These are phyloP conservation scores for Polyporus arcularius DNA, from an alignment of 768 basidiomycete genomes.

Conservation along the genomic window DNA sequence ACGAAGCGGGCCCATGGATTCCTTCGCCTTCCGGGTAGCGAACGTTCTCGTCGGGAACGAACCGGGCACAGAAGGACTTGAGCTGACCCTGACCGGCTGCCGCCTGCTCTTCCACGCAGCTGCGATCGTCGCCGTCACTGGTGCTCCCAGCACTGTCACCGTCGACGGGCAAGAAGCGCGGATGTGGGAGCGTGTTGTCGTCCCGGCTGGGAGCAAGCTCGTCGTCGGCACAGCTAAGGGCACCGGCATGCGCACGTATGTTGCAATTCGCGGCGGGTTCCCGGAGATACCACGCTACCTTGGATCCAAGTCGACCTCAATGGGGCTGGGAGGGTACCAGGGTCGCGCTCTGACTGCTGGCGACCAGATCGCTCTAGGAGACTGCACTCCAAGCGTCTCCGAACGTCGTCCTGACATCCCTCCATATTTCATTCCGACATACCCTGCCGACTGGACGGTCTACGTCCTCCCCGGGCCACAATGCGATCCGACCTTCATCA, in stretches of 20 bases:
- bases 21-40: constrained; percentile 52
- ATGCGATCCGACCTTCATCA: constrained; percentile 58
- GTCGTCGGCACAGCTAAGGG: constrained; percentile 35
- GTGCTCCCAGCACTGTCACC: constrained; percentile 44
- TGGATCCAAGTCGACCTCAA: constrained; percentile 65
- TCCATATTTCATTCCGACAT: constrained; percentile 39
- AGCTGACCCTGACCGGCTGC: constrained; percentile 50
- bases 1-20: constrained; percentile 65
- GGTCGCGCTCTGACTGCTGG: constrained; percentile 53
- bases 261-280: constrained; percentile 61
- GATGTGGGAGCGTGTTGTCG: constrained; percentile 51
- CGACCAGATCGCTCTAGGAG: constrained; percentile 48
- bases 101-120: constrained; percentile 51
- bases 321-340: constrained; percentile 65
- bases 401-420: constrained; percentile 30
- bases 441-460: constrained; percentile 51
- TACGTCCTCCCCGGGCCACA: constrained; percentile 64
- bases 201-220: constrained; percentile 48
- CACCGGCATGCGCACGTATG: constrained; percentile 54
- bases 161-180: constrained; percentile 40
- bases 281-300: constrained; percentile 57
- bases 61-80: constrained; percentile 52
- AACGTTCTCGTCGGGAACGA: constrained; percentile 62
- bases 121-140: constrained; percentile 57
- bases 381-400: constrained; percentile 27